Percentiles rank a stretch among this genome's conserved stretches.
Evolutionary conservation across 805 yeast species (phyloP).

Genomic region (Ogataea saltuana): DNA sequence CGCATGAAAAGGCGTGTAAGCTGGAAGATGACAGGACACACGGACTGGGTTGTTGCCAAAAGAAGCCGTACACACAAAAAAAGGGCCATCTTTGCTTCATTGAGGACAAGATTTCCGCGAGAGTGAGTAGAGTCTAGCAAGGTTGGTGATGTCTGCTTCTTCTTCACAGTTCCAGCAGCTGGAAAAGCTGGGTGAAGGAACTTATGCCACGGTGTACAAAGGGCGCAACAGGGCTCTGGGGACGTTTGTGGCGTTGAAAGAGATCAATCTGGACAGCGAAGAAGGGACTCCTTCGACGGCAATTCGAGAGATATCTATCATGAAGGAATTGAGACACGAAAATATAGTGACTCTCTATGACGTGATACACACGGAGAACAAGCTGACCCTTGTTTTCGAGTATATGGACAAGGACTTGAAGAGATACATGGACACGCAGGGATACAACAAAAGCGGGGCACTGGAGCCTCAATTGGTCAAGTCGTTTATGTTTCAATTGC

Average conservation of each 20-base stretch:
- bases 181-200: conserved; percentile 90
- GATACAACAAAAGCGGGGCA: conserved; percentile 58
- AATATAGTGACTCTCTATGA: conserved; percentile 91
- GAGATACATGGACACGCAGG: conserved; percentile 89
- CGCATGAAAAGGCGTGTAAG: conserved; percentile 4
- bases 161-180: conserved; percentile 50
- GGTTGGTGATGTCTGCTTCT: conserved; percentile 36
- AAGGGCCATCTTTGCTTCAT: not conserved
- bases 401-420: conserved; percentile 91
- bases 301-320: conserved; percentile 89
- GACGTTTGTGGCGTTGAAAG: conserved; percentile 90
- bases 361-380: conserved; percentile 95
- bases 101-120: not conserved
- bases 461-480: conserved; percentile 72
- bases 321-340: conserved; percentile 92
- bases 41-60: no score
- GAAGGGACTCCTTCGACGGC: conserved; percentile 99
- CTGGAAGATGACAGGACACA: conserved; percentile 12
- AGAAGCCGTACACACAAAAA: no score
- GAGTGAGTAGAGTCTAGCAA: no score
- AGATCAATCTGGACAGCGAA: conserved; percentile 90
- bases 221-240: conserved; percentile 86
- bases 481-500: conserved; percentile 90
- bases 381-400: conserved; percentile 90
- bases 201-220: conserved; percentile 98